These are phyloP conservation scores for Mycena capillaripes DNA, from an alignment of 768 basidiomycete species.

Conservation along the genomic window DNA sequence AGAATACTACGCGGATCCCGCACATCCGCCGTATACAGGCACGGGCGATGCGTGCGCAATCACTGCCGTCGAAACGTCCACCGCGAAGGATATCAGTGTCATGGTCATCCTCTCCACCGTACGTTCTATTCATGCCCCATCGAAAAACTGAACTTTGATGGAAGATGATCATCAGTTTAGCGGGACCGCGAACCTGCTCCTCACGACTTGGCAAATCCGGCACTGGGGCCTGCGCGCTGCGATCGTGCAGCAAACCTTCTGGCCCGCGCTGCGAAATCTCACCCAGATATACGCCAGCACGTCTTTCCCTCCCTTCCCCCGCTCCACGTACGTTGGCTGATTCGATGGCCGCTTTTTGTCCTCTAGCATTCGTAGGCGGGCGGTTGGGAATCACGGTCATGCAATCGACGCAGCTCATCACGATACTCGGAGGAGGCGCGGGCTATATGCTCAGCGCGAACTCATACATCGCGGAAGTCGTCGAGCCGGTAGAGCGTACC, in stretches of 20 bases:
- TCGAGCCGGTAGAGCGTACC: constrained; percentile 23
- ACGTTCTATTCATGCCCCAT: not conserved
- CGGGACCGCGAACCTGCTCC: constrained; percentile 20
- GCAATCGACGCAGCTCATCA: constrained; percentile 26
- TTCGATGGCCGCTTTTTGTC: too few relatives aligned
- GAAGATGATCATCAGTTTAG: not conserved
- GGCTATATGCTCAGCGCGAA: constrained; percentile 28
- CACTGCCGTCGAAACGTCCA: constrained; percentile 18
- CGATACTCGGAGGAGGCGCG: constrained; percentile 23
- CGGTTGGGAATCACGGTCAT: constrained; percentile 26
- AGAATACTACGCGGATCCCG: constrained; percentile 27
- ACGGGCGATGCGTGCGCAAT: constrained; percentile 31
- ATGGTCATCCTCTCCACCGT: constrained; percentile 28
- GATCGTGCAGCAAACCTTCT: constrained; percentile 32
- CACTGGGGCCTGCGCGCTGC: constrained; percentile 32
- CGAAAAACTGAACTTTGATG: not conserved
- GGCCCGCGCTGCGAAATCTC: constrained; percentile 29
- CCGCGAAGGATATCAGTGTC: constrained; percentile 25
- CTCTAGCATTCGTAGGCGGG: constrained; percentile 23
- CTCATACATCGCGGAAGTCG: constrained; percentile 33
- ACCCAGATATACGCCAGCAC: constrained; percentile 32
- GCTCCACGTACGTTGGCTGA: too few relatives aligned
- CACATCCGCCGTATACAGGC: constrained; percentile 26
- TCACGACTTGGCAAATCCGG: constrained; percentile 33
- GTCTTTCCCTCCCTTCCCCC: not conserved